A percentile compares a stretch with the other conserved stretches of the same genome.
These are phyloP conservation scores for Trametopsis cervina DNA, from an alignment of 768 basidiomycete species.

Conservation along the genomic window DNA sequence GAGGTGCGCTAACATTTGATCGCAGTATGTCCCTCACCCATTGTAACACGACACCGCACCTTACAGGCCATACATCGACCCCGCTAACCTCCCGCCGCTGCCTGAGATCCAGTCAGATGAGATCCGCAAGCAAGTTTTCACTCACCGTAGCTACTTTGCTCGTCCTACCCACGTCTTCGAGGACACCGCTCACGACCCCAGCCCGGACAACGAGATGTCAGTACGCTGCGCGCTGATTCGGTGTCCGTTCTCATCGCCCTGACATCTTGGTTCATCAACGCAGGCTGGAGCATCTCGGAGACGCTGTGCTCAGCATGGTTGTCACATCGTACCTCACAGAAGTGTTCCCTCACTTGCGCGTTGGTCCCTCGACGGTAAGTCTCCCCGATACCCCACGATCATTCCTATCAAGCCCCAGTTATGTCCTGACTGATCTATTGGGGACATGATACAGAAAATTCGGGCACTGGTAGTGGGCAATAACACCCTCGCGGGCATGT, in stretches of 20 bases:
- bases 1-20: no score
- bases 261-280: not conserved
- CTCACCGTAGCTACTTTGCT: conserved; percentile 65
- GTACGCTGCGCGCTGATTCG: conserved; percentile 13
- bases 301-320: conserved; percentile 60
- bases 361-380: conserved; percentile 71
- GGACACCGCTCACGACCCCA: conserved; percentile 61
- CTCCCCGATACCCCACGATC: not conserved
- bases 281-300: conserved; percentile 74
- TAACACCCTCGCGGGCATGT: conserved; percentile 66
- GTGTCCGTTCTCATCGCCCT: not conserved
- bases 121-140: conserved; percentile 56
- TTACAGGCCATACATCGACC: conserved; percentile 28
- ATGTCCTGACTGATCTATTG: no score
- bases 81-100: conserved; percentile 42
- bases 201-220: conserved; percentile 80
- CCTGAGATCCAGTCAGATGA: conserved; percentile 44
- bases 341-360: conserved; percentile 60
- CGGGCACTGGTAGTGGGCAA: conserved; percentile 72
- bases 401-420: no score
- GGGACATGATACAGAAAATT: conserved; percentile 53
- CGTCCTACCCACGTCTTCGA: conserved; percentile 73
- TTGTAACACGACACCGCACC: no score
- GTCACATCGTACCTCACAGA: conserved; percentile 61
- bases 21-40: no score